Evolutionary conservation across 345 rosid genomes (phyloP).

Genomic region (Punica granatum): DNA sequence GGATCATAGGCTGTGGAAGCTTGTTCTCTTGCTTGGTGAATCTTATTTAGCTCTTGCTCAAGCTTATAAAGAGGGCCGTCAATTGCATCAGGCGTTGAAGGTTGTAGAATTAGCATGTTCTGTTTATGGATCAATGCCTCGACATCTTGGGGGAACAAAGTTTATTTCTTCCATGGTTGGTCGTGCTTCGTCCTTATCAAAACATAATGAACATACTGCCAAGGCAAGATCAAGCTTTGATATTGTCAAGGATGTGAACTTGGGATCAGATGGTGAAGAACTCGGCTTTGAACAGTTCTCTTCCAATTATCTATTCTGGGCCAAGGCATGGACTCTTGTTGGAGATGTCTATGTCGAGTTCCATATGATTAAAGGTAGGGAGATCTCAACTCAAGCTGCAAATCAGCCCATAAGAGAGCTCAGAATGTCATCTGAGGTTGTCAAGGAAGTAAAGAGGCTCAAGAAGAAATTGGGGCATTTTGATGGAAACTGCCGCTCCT

Average conservation of each 20-base stretch:
- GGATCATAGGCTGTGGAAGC: conserved; percentile 85
- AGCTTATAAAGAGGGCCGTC: conserved; percentile 74
- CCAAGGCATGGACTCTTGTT: conserved; percentile 83
- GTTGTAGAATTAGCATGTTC: conserved; percentile 80
- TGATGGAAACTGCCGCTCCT: conserved; percentile 60
- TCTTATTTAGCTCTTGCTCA: conserved; percentile 85
- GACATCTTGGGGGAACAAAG: conserved; percentile 48
- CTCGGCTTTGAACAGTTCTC: conserved; percentile 44
- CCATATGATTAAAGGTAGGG: conserved; percentile 54
- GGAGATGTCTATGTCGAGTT: conserved; percentile 83
- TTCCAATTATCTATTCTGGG: conserved; percentile 72
- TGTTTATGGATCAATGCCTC: conserved; percentile 93
- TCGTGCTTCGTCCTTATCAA: conserved; percentile 19
- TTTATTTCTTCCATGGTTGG: conserved; percentile 70
- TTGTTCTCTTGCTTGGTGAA: conserved; percentile 93
- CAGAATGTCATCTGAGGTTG: conserved; percentile 76
- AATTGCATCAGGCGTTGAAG: conserved; percentile 74
- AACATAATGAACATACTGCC: conserved; percentile 15
- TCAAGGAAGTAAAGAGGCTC: conserved; percentile 78
- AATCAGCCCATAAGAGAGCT: conserved; percentile 39
- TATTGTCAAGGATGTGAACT: conserved; percentile 28
- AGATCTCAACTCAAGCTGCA: conserved; percentile 28
- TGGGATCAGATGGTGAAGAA: conserved; percentile 24
- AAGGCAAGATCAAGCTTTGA: conserved; percentile 22
- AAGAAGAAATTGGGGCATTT: conserved; percentile 59